phyloP scores from a whole-genome alignment of 805 yeast genomes.

The Debaryomyces maramus region DNA sequence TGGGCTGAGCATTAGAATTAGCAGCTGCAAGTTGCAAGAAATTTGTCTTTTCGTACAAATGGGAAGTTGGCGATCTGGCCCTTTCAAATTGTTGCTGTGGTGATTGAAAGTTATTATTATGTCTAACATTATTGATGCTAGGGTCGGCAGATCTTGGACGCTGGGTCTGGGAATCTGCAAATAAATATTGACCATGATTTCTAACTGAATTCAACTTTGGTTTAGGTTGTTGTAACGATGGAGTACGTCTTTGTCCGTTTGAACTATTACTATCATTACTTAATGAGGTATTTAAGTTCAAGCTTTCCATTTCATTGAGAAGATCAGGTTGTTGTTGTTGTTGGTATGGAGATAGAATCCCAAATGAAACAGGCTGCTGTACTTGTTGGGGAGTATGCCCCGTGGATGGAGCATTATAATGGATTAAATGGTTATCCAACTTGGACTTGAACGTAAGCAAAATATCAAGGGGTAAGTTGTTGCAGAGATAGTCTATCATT shows the following conservation, averaged over 20 bases:
- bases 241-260: constrained; percentile 6
- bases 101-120: constrained; percentile 2
- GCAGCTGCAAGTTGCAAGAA: constrained; percentile 40
- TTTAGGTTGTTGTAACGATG: constrained; percentile 37
- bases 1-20: constrained; percentile 17
- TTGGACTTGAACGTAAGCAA: constrained; percentile 49
- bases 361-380: constrained; percentile 1
- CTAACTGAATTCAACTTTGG: constrained; percentile 36
- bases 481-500: constrained; percentile 54
- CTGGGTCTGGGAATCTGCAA: constrained; percentile 18
- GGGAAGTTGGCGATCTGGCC: constrained; percentile 41
- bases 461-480: constrained; percentile 51
- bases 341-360: constrained; percentile 9
- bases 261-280: constrained; percentile 9
- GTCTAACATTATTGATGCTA: constrained; percentile 20
- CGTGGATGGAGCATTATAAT: not conserved
- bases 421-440: constrained; percentile 40
- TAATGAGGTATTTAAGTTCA: constrained; percentile 11
- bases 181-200: constrained; percentile 14
- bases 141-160: constrained; percentile 53
- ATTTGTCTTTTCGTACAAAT: constrained; percentile 44
- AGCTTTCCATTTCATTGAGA: constrained; percentile 17
- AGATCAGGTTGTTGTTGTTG: constrained; percentile 12
- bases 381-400: constrained; percentile 1
- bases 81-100: constrained; percentile 27